These are phyloP conservation scores for Hemileccinum rubropunctum DNA, from an alignment of 768 basidiomycete genomes.

Conservation along the genomic window DNA sequence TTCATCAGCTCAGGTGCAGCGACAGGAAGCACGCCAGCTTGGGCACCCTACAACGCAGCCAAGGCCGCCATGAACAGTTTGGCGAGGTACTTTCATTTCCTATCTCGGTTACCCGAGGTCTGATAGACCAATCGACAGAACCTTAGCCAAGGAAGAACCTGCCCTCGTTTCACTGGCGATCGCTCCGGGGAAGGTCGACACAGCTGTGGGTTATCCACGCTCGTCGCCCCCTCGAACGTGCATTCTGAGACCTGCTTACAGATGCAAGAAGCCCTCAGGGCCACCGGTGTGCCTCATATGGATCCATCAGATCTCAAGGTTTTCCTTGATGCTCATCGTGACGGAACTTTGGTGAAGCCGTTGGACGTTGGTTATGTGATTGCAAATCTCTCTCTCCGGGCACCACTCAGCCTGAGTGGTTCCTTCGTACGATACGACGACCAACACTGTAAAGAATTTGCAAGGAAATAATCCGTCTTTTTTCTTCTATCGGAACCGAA, in stretches of 20 bases:
- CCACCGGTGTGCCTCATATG: conserved; percentile 54
- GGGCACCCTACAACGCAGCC: conserved; percentile 79
- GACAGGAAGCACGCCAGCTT: conserved; percentile 59
- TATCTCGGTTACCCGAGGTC: neutral
- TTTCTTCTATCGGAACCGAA: conserved; percentile 14
- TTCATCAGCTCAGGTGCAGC: conserved; percentile 89
- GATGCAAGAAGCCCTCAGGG: conserved; percentile 69
- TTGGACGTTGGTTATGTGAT: conserved; percentile 77
- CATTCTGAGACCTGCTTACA: conserved; percentile 26
- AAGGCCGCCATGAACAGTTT: conserved; percentile 92
- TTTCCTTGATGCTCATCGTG: conserved; percentile 56
- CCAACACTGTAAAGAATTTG: conserved; percentile 60
- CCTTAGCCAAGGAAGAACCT: conserved; percentile 83
- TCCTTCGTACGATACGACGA: conserved; percentile 81
- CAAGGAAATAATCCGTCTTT: conserved; percentile 26
- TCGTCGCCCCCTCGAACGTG: neutral
- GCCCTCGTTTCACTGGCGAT: conserved; percentile 70
- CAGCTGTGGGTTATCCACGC: conserved; percentile 48
- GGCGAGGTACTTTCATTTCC: conserved; percentile 49
- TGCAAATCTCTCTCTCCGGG: conserved; percentile 68
- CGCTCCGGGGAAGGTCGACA: conserved; percentile 88
- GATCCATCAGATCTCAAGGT: conserved; percentile 47
- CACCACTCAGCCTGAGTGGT: conserved; percentile 63
- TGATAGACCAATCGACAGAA: conserved; percentile 44
- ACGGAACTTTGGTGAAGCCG: conserved; percentile 73